Percentiles rank a stretch among this genome's conserved stretches.
Conservation (phyloP, 352 stramenopile species). For the Phytophthora pistaciae region DNA sequence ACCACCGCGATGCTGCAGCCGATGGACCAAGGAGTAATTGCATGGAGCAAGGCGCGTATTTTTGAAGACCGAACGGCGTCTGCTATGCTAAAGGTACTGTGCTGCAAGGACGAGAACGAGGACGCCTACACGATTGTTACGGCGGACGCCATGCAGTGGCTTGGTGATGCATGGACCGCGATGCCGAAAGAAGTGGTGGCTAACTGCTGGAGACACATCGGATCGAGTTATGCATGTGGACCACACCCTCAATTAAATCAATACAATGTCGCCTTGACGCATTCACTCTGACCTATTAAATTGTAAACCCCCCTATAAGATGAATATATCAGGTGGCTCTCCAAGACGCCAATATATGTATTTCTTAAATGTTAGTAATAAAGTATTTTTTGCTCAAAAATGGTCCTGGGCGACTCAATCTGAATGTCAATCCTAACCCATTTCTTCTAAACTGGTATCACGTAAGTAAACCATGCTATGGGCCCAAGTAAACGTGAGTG, state of each 20-base stretch:
- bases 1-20: neutral
- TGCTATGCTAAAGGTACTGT: neutral
- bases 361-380: no score
- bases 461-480: no score
- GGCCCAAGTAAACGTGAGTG: no score
- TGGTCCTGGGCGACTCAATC: no score
- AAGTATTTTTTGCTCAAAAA: no score
- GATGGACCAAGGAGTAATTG: neutral
- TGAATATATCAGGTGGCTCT: no score
- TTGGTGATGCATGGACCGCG: neutral
- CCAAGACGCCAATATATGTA: no score
- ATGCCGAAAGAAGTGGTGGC: neutral
- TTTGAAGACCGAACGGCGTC: neutral
- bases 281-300: neutral
- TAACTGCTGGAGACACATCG: neutral
- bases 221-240: neutral
- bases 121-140: neutral
- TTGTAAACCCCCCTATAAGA: no score
- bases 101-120: neutral
- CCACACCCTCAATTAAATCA: neutral
- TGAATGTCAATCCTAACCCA: no score
- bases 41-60: neutral
- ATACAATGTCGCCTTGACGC: neutral
- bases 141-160: neutral
- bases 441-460: no score